Evolutionary conservation across 2,329 filamentous ascomycete genomes (phyloP).

Genomic region (Furcasterigmium sp.): DNA sequence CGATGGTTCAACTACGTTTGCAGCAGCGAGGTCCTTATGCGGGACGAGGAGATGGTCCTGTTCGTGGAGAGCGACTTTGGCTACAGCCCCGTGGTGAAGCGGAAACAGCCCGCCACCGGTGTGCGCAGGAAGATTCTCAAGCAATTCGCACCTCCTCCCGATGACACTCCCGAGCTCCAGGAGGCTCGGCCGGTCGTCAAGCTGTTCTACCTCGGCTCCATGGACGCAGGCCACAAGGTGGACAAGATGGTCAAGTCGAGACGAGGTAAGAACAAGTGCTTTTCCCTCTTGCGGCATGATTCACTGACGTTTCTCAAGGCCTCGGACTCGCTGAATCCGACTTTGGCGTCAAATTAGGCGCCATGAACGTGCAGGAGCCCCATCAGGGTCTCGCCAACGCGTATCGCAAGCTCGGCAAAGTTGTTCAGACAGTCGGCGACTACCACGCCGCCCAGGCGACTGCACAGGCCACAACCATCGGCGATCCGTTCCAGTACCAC

Average conservation of each 20-base stretch:
- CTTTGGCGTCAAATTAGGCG: slow-evolving; percentile 82
- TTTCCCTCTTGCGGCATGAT: neutral
- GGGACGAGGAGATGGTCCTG: slow-evolving; percentile 93
- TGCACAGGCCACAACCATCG: slow-evolving; percentile 89
- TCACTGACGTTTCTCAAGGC: slow-evolving; percentile 46
- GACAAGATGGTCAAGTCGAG: slow-evolving; percentile 90
- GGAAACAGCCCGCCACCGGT: slow-evolving; percentile 94
- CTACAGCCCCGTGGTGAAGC: slow-evolving; percentile 90
- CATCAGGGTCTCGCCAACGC: slow-evolving; percentile 84
- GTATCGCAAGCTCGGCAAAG: slow-evolving; percentile 90
- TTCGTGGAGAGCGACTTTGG: slow-evolving; percentile 99
- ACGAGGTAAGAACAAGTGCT: slow-evolving; percentile 60
- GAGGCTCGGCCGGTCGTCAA: slow-evolving; percentile 89
- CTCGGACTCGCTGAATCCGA: slow-evolving; percentile 89
- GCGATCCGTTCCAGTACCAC: slow-evolving; percentile 91
- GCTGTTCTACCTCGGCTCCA: slow-evolving; percentile 87
- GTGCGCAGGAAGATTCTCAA: slow-evolving; percentile 94
- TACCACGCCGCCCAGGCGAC: slow-evolving; percentile 96
- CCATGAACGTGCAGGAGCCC: slow-evolving; percentile 84
- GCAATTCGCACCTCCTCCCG: slow-evolving; percentile 94
- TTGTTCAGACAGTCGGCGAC: slow-evolving; percentile 89
- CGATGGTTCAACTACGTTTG: slow-evolving; percentile 94
- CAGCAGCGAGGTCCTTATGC: slow-evolving; percentile 84
- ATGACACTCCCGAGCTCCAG: slow-evolving; percentile 92
- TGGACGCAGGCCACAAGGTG: slow-evolving; percentile 97